Percentiles rank a stretch among this genome's conserved stretches.
Conservation (phyloP, 768 basidiomycete genomes). For the Boletus rufocinnamomeus region DNA sequence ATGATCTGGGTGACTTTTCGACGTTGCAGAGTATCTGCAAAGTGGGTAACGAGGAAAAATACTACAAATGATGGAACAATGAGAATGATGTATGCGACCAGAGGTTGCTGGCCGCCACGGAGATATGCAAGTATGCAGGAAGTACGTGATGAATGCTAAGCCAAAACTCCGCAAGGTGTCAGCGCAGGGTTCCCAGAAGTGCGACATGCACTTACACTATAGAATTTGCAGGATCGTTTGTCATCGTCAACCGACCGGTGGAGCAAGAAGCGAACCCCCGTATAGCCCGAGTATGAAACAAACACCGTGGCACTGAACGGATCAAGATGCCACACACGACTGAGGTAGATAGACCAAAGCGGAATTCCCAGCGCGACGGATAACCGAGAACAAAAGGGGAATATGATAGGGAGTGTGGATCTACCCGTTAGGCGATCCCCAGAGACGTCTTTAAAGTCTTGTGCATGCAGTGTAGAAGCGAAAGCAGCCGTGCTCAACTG, state of each 20-base stretch:
- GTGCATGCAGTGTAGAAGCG: slow-evolving; percentile 34
- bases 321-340: slow-evolving; percentile 23
- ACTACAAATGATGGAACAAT: not conserved
- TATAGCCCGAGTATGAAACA: slow-evolving; percentile 18
- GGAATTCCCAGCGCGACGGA: slow-evolving; percentile 25
- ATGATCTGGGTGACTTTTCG: not conserved
- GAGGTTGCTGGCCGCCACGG: not conserved
- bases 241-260: slow-evolving; percentile 20
- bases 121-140: slow-evolving; percentile 17
- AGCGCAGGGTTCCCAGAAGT: not conserved
- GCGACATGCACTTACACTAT: slow-evolving; percentile 19
- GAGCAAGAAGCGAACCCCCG: slow-evolving; percentile 23
- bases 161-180: slow-evolving; percentile 15
- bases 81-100: not conserved
- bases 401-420: slow-evolving; percentile 42
- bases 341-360: slow-evolving; percentile 28
- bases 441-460: slow-evolving; percentile 40
- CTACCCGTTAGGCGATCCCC: slow-evolving; percentile 41
- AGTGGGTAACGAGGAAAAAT: not conserved
- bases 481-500: slow-evolving; percentile 31
- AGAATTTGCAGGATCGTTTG: slow-evolving; percentile 25
- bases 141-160: slow-evolving; percentile 17
- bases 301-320: slow-evolving; percentile 16
- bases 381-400: slow-evolving; percentile 29
- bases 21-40: not conserved